Conservation (phyloP, 345 rosid species). For the Lepidium sativum region DNA sequence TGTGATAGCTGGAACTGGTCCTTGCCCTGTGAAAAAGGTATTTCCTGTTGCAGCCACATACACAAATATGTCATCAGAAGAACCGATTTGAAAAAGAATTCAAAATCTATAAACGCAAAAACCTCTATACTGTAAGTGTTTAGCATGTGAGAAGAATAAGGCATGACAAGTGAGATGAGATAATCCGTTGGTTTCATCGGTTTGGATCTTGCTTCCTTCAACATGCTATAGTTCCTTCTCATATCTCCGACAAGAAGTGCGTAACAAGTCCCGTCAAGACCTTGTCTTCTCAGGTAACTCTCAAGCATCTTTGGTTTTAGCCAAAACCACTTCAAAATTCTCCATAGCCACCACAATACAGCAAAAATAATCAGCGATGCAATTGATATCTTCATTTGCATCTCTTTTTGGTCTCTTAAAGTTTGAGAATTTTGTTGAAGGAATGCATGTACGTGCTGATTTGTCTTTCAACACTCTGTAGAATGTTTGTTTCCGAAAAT, state of each 20-base stretch:
- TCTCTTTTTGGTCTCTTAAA: not conserved
- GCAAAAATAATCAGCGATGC: not conserved
- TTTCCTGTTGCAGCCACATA: slow-evolving; percentile 32
- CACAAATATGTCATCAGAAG: too few relatives aligned
- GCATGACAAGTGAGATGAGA: slow-evolving; percentile 18
- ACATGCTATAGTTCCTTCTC: slow-evolving; percentile 11
- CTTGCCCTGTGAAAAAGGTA: slow-evolving; percentile 33
- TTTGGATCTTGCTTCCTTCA: slow-evolving; percentile 16
- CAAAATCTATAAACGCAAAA: not conserved
- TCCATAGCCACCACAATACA: slow-evolving; percentile 18
- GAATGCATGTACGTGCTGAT: slow-evolving; percentile 2
- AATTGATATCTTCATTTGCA: slow-evolving; percentile 8
- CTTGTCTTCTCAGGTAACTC: slow-evolving; percentile 17
- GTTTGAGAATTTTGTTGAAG: not conserved
- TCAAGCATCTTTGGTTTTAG: slow-evolving; percentile 17
- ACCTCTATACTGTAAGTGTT: slow-evolving; percentile 17
- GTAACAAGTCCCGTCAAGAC: slow-evolving; percentile 26
- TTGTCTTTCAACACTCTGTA: not conserved
- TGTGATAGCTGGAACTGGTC: slow-evolving; percentile 34
- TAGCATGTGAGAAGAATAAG: slow-evolving; percentile 14
- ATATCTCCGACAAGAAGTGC: slow-evolving; percentile 22
- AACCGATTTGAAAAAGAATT: not conserved
- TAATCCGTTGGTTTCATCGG: slow-evolving; percentile 17
- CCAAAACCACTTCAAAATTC: slow-evolving; percentile 18
- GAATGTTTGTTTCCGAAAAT: not conserved